These are phyloP conservation scores for Scenedesmus sp. DNA, from an alignment of 163 green algal species.

Conservation along the genomic window DNA sequence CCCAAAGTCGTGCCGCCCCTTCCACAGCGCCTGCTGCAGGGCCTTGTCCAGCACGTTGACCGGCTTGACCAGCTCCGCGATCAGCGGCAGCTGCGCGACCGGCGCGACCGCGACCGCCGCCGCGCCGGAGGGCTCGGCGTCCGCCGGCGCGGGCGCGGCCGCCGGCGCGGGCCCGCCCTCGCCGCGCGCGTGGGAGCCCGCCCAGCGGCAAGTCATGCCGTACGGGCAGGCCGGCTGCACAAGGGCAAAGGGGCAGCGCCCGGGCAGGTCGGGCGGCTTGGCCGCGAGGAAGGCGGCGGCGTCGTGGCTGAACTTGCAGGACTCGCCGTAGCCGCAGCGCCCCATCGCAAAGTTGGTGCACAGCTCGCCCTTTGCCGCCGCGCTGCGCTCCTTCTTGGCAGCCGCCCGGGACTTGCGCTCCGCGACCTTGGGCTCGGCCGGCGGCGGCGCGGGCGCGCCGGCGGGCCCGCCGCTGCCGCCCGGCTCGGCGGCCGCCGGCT, in stretches of 20 bases:
- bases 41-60: slow-evolving; percentile 74
- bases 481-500: too few species aligned
- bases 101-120: neutral
- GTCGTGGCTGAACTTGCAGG: slow-evolving; percentile 84
- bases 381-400: neutral
- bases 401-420: neutral
- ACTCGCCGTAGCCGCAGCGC: slow-evolving; percentile 60
- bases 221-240: slow-evolving; percentile 63
- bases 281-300: slow-evolving; percentile 60
- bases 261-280: slow-evolving; percentile 75
- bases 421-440: neutral
- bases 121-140: slow-evolving; percentile 10
- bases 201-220: slow-evolving; percentile 63
- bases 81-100: slow-evolving; percentile 35
- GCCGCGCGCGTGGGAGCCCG: slow-evolving; percentile 44
- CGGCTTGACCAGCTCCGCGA: slow-evolving; percentile 43
- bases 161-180: slow-evolving; percentile 31
- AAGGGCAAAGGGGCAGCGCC: slow-evolving; percentile 67
- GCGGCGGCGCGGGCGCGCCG: neutral
- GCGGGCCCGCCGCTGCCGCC: neutral
- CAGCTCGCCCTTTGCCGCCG: slow-evolving; percentile 22
- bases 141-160: slow-evolving; percentile 29
- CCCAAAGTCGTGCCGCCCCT: slow-evolving; percentile 75
- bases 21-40: slow-evolving; percentile 76
- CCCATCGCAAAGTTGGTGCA: slow-evolving; percentile 57